These are phyloP conservation scores for Kurtzmaniella fragi DNA, from an alignment of 805 yeast genomes.

Conservation along the genomic window DNA sequence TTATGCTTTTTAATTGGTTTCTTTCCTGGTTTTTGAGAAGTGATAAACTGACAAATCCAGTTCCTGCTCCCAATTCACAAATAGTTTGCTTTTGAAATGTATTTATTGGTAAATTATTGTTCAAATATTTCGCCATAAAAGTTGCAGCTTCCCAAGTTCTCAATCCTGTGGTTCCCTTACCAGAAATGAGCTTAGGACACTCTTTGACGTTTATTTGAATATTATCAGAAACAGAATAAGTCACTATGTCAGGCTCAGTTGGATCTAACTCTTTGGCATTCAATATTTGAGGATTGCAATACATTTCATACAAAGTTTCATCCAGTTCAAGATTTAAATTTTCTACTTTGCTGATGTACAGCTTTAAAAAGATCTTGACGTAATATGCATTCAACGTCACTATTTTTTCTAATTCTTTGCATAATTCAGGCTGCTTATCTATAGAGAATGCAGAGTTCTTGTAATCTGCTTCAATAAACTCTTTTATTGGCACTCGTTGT, in stretches of 20 bases:
- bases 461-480: neutral
- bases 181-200: slow-evolving; percentile 60
- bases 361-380: slow-evolving; percentile 40
- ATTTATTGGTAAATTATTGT: slow-evolving; percentile 1
- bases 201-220: slow-evolving; percentile 43
- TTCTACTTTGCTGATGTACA: slow-evolving; percentile 34
- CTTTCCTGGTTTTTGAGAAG: slow-evolving; percentile 22
- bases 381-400: slow-evolving; percentile 46
- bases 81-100: slow-evolving; percentile 26
- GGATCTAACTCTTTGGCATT: slow-evolving; percentile 27
- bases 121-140: slow-evolving; percentile 52
- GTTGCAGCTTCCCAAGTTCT: slow-evolving; percentile 94
- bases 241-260: slow-evolving; percentile 32
- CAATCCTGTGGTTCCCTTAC: slow-evolving; percentile 80
- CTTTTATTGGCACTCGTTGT: slow-evolving; percentile 9
- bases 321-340: slow-evolving; percentile 22
- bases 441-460: too few species aligned
- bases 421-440: too few species aligned
- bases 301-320: slow-evolving; percentile 41
- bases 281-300: slow-evolving; percentile 28
- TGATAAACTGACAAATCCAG: slow-evolving; percentile 70
- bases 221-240: slow-evolving; percentile 21
- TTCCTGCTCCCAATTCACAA: slow-evolving; percentile 84
- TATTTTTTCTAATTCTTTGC: slow-evolving; percentile 7
- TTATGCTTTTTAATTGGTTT: slow-evolving; percentile 19